Evolutionary conservation across 179 eudicot genomes (phyloP), one percentile per base, ranked within the genome.

Genomic region (Beta lomatogona): DNA sequence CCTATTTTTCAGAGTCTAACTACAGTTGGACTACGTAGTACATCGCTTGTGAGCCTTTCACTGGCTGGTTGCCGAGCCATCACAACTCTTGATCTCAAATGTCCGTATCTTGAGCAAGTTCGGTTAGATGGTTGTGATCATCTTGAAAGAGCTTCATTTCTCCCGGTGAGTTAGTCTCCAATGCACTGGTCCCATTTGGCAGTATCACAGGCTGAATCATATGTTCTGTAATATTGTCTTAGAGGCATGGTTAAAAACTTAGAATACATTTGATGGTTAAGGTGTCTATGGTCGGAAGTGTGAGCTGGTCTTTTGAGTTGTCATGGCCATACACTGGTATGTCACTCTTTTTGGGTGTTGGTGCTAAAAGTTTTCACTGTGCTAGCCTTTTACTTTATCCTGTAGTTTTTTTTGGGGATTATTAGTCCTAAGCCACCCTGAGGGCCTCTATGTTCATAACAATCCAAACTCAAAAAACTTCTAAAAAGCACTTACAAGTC

Each of bases 81-180:
- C 85, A 87, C 89, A 36, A 83, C 87, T 70, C 87, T 88, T 63
- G 84, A 85, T 57, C 90, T 88, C 63, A 66, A 48, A 78, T 90
- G 89, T 82, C 85, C 86, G 2, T 83, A 70, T 78, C 84, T 85
- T 66, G 85, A 91, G 87, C 88, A 91, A 84, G 93, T 96, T 75
- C 90, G 93, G 71, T 82, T 96, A 82, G 97, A 94, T 92, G 98
- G 99, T 44, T 96, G 99, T 85, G 99, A 96, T 88, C 99, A 91
- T 91, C 98, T 96, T 77, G 97, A 94, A 89, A 88, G 84, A 84
- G 98, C 98, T 69, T 90, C 91, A 76, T 96, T 96, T 86, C 82
- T 83, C 76, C 97, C 97, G 25, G 99, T 96, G 87, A 92, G 93
- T 87, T 74, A 25, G 15, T 59, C 28, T 72, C n/a, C 36, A 25